Evolutionary conservation across 2,329 filamentous ascomycete species (phyloP), one percentile per base, ranked within the genome.

Genomic region (Diaporthe helianthi): DNA sequence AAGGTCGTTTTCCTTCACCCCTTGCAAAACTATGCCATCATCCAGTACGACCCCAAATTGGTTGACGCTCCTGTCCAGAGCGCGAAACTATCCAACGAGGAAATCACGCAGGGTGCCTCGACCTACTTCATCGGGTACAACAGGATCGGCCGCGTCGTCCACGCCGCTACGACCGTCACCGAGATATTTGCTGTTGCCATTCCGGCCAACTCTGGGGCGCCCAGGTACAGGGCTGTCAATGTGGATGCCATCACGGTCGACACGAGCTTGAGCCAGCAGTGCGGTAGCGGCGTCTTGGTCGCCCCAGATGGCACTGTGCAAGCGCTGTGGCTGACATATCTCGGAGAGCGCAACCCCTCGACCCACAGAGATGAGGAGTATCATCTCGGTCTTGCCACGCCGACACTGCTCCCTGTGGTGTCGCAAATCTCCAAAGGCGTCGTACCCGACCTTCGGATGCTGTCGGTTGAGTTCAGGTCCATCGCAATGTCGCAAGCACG

Each of bases 81-180:
- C 73, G 96, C 97, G 5, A 92, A 89, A 75, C 86, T 99, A 61
- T 93, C 93, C 76, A 89, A 85, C 7, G 89, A 93, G 68, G 89
- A 90, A 75, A 93, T 98, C 78, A 94, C 93, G 64, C 96, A 98
- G 82, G 96, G 96, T 44, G 93, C 94, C 60, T 92, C 95, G 69
- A 98, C 94, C 0, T 94, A 97, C 74, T 99, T 99, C 80, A 92
- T 99, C 72, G 97, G 96, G n/a, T 97, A 97, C 83, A 99, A 99
- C 78, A 91, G 97, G 73, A 98, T 98, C 73, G 91, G 95, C 71
- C 90, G 95, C 44, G 93, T 98, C 49, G 95, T 98, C 4, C 93
- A 98, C 74, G 93, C 94, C 6, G 94, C 97, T 75, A 98, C 96
- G 0, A 93, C 92, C 0, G 94, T 99, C 17, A 99, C 97, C 0